These are phyloP conservation scores for Arctium minus DNA, from an alignment of 129 eudicot genomes.

Conservation along the genomic window DNA sequence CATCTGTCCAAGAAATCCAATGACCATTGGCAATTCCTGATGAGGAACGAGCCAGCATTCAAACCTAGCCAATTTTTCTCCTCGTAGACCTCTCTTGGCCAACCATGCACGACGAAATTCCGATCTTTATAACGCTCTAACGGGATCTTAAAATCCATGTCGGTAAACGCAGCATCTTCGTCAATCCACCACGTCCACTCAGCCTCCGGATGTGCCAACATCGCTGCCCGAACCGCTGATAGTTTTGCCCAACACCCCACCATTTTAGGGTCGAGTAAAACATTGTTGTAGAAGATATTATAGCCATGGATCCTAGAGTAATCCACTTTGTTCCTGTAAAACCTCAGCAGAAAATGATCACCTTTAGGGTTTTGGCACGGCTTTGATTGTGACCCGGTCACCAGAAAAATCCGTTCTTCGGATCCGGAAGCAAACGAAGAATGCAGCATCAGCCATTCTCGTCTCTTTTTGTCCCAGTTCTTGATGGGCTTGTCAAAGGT, in stretches of 20 bases:
- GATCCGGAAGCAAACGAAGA: constrained; percentile 26
- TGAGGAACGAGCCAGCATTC: constrained; percentile 73
- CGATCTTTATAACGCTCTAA: constrained; percentile 29
- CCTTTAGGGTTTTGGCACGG: constrained; percentile 35
- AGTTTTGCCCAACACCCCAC: constrained; percentile 42
- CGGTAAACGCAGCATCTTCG: constrained; percentile 50
- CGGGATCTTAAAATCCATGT: constrained; percentile 52
- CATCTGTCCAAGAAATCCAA: constrained; percentile 60
- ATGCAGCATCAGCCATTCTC: constrained; percentile 32
- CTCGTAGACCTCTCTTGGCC: constrained; percentile 43
- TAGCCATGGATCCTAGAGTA: constrained; percentile 44
- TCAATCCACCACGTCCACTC: constrained; percentile 68
- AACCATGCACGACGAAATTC: constrained; percentile 40
- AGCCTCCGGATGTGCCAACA: constrained; percentile 55
- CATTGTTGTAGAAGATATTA: constrained; percentile 46
- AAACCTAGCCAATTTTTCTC: constrained; percentile 64
- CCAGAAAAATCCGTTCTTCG: constrained; percentile 17
- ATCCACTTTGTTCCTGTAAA: constrained; percentile 38
- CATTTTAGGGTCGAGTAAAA: constrained; percentile 32
- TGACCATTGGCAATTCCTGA: constrained; percentile 79
- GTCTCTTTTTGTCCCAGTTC: constrained; percentile 32
- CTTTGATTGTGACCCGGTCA: constrained; percentile 32
- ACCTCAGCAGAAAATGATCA: constrained; percentile 34
- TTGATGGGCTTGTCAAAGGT: constrained; percentile 15
- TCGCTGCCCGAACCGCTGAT: constrained; percentile 38